Evolutionary conservation across 2,329 filamentous ascomycete species (phyloP), one percentile per base, ranked within the genome.

Genomic region (Arthroderma sp.): DNA sequence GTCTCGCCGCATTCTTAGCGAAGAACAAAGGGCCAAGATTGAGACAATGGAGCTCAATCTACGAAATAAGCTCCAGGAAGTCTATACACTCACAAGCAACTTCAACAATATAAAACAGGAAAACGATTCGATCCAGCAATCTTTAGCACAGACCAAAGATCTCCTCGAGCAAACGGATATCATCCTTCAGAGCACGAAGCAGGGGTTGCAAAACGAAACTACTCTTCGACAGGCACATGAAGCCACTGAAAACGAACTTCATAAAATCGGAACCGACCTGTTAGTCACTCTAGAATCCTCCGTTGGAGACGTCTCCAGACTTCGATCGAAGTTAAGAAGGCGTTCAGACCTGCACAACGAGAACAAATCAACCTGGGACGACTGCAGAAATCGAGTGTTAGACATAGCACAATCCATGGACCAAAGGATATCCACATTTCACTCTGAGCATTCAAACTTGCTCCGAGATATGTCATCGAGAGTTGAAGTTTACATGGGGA

Each of bases 91-190:
- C 33, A 94, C 85, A 0, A 86, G 82, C 36, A 87, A 79, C 52
- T 94, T 96, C 61, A 87, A 88, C 66, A 80, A 77, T 1, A 65
- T 96, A 54, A 94, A 91, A 64, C 87, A 88, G 58, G 87, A 95
- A 49, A 84, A 93, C 49, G 89, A 98, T 52, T 72, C 76, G 11
- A 87, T 83, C 0, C 81, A 75, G 47, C 58, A 73, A 4, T 72
- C 76, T 43, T 73, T 98, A 2, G 83, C 89, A 44, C 79, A 85
- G 32, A 93, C 89, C 0, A 83, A 86, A 55, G 78, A 77, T 44
- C 70, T 94, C 3, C 72, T 96, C 8, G 83, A 89, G 47, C 85
- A 94, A 62, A 95, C 88, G 0, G 89, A 96, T 54, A 75, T 84
- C 31, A 82, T 94, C 10, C 70, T 98, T 6, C 73, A 76, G 9